Conservation (phyloP, 495 filamentous ascomycete genomes). For the Staphylotrichum longicolle region DNA sequence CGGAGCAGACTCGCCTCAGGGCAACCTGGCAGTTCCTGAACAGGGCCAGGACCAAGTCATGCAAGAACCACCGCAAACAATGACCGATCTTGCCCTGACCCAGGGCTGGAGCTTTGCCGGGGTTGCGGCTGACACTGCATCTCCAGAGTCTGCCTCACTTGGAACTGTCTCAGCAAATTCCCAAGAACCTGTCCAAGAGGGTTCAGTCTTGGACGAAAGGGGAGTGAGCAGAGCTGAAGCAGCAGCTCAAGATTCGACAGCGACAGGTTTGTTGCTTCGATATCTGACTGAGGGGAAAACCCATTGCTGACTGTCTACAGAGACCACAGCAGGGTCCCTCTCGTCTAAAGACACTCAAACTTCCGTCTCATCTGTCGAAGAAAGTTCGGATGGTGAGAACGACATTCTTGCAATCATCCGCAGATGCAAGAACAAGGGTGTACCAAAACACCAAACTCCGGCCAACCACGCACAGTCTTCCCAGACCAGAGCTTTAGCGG, state of each 20-base stretch:
- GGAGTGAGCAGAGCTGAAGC: not conserved
- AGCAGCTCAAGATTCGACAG: not conserved
- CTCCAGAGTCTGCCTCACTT: not conserved
- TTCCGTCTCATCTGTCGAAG: not conserved
- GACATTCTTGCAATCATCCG: constrained; percentile 7
- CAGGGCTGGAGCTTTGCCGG: constrained; percentile 16
- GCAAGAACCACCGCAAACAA: not conserved
- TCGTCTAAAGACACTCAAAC: not conserved
- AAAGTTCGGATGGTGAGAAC: not conserved
- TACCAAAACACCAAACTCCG: not conserved
- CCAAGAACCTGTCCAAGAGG: not conserved
- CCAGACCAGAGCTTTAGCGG: not conserved
- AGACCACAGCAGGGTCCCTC: not conserved
- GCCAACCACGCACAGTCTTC: not conserved
- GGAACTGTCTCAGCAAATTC: not conserved
- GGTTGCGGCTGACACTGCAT: constrained; percentile 3
- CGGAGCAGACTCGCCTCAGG: not conserved
- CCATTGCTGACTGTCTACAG: not conserved
- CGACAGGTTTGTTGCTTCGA: not conserved
- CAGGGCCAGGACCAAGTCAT: not conserved
- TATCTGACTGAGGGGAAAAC: not conserved
- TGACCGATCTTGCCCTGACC: constrained; percentile 10
- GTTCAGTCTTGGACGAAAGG: not conserved
- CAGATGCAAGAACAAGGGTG: not conserved
- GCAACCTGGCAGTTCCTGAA: too few relatives aligned